A percentile compares a stretch with the other conserved stretches of the same genome.
phyloP scores from a whole-genome alignment of 1,284 basidiomycete species.

The Rugosomyces carneus region DNA sequence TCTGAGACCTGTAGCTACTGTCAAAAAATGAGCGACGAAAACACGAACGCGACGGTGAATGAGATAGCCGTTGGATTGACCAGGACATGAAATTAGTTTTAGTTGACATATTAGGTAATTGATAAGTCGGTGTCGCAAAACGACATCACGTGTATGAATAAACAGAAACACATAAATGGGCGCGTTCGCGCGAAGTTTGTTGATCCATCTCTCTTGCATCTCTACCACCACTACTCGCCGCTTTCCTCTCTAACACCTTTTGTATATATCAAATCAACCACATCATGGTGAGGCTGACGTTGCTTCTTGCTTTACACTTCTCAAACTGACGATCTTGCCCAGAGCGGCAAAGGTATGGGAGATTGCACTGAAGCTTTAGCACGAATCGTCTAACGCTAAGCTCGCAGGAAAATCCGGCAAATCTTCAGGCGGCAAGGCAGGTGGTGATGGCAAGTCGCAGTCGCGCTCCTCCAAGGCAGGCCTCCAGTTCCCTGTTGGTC shows the following conservation, averaged over 20 bases:
- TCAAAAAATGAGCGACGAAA: conserved; percentile 17
- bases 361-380: neutral
- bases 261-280: conserved; percentile 22
- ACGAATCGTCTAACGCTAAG: conserved; percentile 7
- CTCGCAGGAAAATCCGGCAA: conserved; percentile 49
- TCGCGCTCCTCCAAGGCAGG: conserved; percentile 67
- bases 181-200: conserved; percentile 33
- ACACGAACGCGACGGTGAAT: conserved; percentile 12
- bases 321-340: conserved; percentile 3
- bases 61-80: conserved; percentile 14
- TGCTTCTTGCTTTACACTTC: neutral
- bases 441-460: conserved; percentile 50
- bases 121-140: neutral
- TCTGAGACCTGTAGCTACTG: too few species aligned
- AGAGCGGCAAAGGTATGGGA: conserved; percentile 46
- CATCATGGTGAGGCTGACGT: conserved; percentile 32
- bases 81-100: conserved; percentile 9
- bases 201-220: conserved; percentile 35
- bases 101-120: conserved; percentile 12
- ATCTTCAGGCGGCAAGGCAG: conserved; percentile 52
- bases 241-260: conserved; percentile 14
- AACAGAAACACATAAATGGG: conserved; percentile 37
- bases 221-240: conserved; percentile 35
- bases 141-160: conserved; percentile 26
- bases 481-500: conserved; percentile 69